These are phyloP conservation scores for Pyronema omphalodes DNA, from an alignment of 495 filamentous ascomycete genomes.

Conservation along the genomic window DNA sequence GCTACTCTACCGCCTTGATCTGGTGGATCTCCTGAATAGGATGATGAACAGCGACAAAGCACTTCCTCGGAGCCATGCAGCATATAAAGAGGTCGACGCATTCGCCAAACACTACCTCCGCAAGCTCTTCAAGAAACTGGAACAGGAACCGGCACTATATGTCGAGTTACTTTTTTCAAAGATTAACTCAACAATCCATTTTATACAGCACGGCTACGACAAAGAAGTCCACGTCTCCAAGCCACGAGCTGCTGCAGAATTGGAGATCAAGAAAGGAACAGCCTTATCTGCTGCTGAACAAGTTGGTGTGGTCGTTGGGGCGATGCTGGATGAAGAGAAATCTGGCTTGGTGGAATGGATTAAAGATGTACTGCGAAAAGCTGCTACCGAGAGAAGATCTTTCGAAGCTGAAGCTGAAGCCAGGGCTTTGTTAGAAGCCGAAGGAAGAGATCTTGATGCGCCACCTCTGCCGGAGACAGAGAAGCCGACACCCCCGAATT, in stretches of 20 bases:
- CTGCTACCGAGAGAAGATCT: slow-evolving; percentile 51
- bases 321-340: slow-evolving; percentile 58
- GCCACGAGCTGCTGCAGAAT: slow-evolving; percentile 38
- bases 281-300: slow-evolving; percentile 46
- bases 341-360: slow-evolving; percentile 64
- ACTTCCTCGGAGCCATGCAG: slow-evolving; percentile 41
- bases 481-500: slow-evolving; percentile 32
- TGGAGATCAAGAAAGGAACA: slow-evolving; percentile 50
- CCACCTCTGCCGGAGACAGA: slow-evolving; percentile 22
- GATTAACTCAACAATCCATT: slow-evolving; percentile 61
- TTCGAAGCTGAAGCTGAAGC: slow-evolving; percentile 61
- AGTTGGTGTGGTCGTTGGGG: slow-evolving; percentile 58
- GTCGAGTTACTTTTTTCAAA: slow-evolving; percentile 91
- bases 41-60: slow-evolving; percentile 85
- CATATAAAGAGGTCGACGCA: slow-evolving; percentile 83
- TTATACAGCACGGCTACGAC: slow-evolving; percentile 69
- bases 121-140: slow-evolving; percentile 56
- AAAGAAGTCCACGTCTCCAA: slow-evolving; percentile 47
- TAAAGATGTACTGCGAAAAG: slow-evolving; percentile 45
- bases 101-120: slow-evolving; percentile 64
- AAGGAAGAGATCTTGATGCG: slow-evolving; percentile 27
- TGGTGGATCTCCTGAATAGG: slow-evolving; percentile 67
- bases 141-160: slow-evolving; percentile 63
- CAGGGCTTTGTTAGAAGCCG: slow-evolving; percentile 28
- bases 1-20: slow-evolving; percentile 76